phyloP scores from a whole-genome alignment of 1,139 yeast species.

The Zygosaccharomyces sapae region DNA sequence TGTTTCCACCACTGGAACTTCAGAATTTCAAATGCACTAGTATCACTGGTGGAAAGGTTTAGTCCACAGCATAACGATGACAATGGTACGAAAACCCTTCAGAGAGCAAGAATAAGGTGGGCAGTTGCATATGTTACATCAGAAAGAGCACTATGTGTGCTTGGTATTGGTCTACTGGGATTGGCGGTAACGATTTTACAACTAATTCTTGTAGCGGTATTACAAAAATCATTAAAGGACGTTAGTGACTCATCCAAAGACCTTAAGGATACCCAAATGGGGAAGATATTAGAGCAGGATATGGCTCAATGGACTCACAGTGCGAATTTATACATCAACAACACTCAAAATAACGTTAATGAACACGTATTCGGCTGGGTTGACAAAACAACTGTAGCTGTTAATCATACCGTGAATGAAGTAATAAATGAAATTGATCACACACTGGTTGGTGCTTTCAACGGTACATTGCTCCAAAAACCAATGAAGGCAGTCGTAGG shows the following conservation, averaged over 20 bases:
- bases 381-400: conserved; percentile 47
- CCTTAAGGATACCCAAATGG: conserved; percentile 6
- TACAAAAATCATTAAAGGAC: conserved; percentile 23
- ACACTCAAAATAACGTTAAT: conserved; percentile 51
- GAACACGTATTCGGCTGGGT: conserved; percentile 65
- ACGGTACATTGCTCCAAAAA: conserved; percentile 58
- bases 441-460: conserved; percentile 56
- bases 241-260: conserved; percentile 7
- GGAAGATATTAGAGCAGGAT: conserved; percentile 14
- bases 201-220: conserved; percentile 38
- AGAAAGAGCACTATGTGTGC: conserved; percentile 42
- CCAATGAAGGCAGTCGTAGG: conserved; percentile 67
- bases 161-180: conserved; percentile 49
- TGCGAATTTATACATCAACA: conserved; percentile 47
- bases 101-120: conserved; percentile 42
- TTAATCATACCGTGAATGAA: conserved; percentile 52
- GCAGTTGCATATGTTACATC: conserved; percentile 48
- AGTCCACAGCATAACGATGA: conserved; percentile 15
- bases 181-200: conserved; percentile 48
- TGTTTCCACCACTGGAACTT: conserved; percentile 32
- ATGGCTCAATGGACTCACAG: conserved; percentile 46
- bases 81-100: conserved; percentile 5
- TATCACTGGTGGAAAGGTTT: conserved; percentile 24
- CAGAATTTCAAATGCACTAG: conserved; percentile 13
- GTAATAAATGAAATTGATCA: conserved; percentile 51